A percentile compares a stretch with the other conserved stretches of the same genome.
Evolutionary conservation across 106 monocot species (phyloP).

Genomic region (Platanthera guangdongensis): DNA sequence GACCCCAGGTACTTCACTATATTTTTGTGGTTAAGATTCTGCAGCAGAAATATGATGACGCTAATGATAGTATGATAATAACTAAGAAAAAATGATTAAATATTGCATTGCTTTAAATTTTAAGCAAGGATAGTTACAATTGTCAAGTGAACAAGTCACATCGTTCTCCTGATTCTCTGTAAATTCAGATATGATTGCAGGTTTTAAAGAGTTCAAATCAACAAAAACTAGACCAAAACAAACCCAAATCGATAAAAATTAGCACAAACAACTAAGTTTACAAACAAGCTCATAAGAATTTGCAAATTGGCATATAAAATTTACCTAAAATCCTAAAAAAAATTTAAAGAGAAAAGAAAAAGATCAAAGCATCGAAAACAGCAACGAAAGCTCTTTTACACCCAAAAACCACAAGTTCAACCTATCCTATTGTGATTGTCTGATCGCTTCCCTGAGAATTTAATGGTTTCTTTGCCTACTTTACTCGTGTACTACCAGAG

Average conservation of each 20-base stretch:
- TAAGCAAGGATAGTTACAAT: constrained; percentile 1
- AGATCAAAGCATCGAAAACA: background rate
- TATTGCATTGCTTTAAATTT: background rate
- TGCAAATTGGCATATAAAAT: background rate
- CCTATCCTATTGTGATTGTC: background rate
- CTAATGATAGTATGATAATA: background rate
- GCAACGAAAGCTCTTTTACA: background rate
- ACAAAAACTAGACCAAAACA: background rate
- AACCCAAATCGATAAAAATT: background rate
- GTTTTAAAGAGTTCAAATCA: background rate
- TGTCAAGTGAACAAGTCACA: background rate
- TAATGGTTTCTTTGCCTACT: background rate
- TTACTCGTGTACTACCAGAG: background rate
- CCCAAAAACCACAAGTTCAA: background rate
- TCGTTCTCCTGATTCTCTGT: background rate
- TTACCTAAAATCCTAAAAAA: background rate
- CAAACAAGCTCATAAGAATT: background rate
- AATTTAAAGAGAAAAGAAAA: background rate
- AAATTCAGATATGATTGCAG: background rate
- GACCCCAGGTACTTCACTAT: constrained; percentile 99
- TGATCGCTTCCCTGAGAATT: background rate
- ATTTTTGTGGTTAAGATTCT: constrained; percentile 98
- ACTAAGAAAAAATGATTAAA: background rate
- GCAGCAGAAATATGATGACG: constrained; percentile 16
- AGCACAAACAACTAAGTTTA: background rate